Evolutionary conservation across 768 basidiomycete genomes (phyloP), one percentile per base, ranked within the genome.

Genomic region (Panus rudis): DNA sequence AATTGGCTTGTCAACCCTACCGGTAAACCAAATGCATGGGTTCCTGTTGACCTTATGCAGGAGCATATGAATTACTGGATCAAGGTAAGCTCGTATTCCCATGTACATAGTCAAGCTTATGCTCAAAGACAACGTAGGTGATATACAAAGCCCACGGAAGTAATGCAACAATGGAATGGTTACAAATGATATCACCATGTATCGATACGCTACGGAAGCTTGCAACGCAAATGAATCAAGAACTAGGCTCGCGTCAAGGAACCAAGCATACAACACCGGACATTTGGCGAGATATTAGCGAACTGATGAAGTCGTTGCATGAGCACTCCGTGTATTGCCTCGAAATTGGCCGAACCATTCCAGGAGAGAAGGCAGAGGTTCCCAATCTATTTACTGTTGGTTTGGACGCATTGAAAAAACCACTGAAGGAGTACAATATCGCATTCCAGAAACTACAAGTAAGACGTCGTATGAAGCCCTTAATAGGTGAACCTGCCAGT

Each of bases 131-230:
- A n/a, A n/a, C n/a, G 2, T 39, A 61, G 58, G 41, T 31, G 3
- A 42, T 61, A 24, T 66, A 64, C 35, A 50, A 53, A 22, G 64
- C 62, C 0, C 60, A 65, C 31, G 64, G 62, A 3, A 55, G 56
- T n/a, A 48, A 54, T 24, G 54, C 60, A 16, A 63, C 63, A 8
- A 64, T 61, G 62, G 59, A 64, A 17, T 65, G 63, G 65, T 57
- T 65, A 0, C 43, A 39, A 4, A 54, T 50, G 39, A 52, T 67
- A 12, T 48, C 60, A 0, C 65, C 65, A 2, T 61, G 59, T 23
- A 46, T 64, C 32, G 32, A 51, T 14, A 40, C 60, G 22, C 56
- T 64, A 1, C 55, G 58, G 0, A 38, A 43, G 4, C 57, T 62
- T 19, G 53, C 53, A 0, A 45, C 47, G 1, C 51, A 56, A 6